Evolutionary conservation across 352 stramenopile species (phyloP), one percentile per base, ranked within the genome.

Genomic region (Globisporangium canariense): DNA sequence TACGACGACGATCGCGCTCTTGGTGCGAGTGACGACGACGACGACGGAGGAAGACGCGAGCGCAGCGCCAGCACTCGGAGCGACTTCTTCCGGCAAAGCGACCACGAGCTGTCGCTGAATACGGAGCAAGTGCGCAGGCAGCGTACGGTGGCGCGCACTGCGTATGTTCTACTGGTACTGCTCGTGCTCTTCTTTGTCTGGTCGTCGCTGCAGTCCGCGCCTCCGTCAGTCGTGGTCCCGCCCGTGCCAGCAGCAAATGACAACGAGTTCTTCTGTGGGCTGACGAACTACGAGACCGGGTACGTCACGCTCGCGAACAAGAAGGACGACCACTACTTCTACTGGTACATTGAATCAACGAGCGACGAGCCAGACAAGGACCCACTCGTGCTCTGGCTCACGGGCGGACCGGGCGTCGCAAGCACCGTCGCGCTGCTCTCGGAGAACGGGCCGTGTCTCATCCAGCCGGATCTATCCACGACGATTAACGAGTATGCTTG

Each of bases 321-420:
- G 67, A 68, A 76, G 41, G 74, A 87, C 54, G 70, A 78, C 34
- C 65, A 89, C 61, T 89, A 86, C 70, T 91, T 89, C 56, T 91
- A 89, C 66, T 89, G 79, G 82, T 86, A 76, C 55, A 71, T 86
- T 18, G 73, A 87, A 64, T 87, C 82, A 8, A 62, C 65, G 34
- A 70, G 55, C 10, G 64, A 68, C 47, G 51, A 73, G 4, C 61
- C 76, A 1, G 54, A 18, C 10, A 79, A 63, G 18, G 82, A 83
- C n/a, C 78, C 82, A 30, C 62, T 91, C 2, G 61, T 89, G 30
- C 28, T 91, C 13, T 91, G 81, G 81, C 72, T 91, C 43, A 80
- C 77, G 5, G 79, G 81, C 6, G 81, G 79, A 2, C 79, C 81
- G 6, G 81, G 79, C 0, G 57, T 22, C 14, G 73, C 68, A 13